These are phyloP conservation scores for Prunus campanulata DNA, from an alignment of 306 rosid species.

Conservation along the genomic window DNA sequence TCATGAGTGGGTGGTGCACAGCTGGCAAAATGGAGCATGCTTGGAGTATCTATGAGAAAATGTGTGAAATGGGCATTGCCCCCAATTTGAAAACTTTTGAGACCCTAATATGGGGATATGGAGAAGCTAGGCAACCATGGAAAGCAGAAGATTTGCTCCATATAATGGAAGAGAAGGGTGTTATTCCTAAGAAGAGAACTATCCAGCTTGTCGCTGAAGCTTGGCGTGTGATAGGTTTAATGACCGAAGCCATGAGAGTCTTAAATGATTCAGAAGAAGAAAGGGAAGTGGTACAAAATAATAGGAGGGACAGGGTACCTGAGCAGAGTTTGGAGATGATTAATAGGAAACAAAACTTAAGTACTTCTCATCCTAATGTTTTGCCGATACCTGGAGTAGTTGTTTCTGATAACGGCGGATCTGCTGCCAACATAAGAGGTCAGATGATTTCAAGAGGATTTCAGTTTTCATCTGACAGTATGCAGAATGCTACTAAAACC, in stretches of 20 bases:
- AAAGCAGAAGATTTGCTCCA: slow-evolving; percentile 78
- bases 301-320: slow-evolving; percentile 28
- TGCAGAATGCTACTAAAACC: slow-evolving; percentile 31
- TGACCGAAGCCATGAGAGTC: slow-evolving; percentile 54
- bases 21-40: slow-evolving; percentile 85
- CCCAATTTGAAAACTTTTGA: slow-evolving; percentile 82
- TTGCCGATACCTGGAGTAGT: slow-evolving; percentile 42
- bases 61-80: slow-evolving; percentile 54
- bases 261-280: slow-evolving; percentile 40
- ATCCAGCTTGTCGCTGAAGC: slow-evolving; percentile 71
- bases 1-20: slow-evolving; percentile 89
- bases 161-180: slow-evolving; percentile 63
- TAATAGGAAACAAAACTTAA: slow-evolving; percentile 37
- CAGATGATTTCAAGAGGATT: slow-evolving; percentile 41
- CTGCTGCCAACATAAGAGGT: slow-evolving; percentile 49
- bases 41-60: slow-evolving; percentile 44
- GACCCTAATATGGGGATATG: slow-evolving; percentile 95
- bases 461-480: slow-evolving; percentile 29
- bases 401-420: slow-evolving; percentile 42
- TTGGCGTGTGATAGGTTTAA: slow-evolving; percentile 77
- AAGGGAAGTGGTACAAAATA: slow-evolving; percentile 19
- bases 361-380: slow-evolving; percentile 43
- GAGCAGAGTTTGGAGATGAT: slow-evolving; percentile 38
- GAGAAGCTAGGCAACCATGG: slow-evolving; percentile 92
- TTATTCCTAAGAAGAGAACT: slow-evolving; percentile 60